These are phyloP conservation scores for Chlamydomonas applanata DNA, from an alignment of 139 green algal species.

Conservation along the genomic window DNA sequence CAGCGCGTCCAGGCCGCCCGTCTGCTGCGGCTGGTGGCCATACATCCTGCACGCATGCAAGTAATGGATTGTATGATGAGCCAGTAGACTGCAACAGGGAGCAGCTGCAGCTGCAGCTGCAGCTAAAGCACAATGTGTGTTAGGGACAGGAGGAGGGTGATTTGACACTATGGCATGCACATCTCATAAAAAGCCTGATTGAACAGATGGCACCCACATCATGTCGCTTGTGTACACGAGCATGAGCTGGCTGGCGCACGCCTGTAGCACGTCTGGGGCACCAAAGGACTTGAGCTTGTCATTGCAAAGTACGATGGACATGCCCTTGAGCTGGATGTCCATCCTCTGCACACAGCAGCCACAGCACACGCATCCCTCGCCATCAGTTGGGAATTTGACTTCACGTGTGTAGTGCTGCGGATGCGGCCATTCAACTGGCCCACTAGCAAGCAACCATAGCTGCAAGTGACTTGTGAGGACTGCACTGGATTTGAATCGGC, in stretches of 20 bases:
- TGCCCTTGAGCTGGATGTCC: constrained; percentile 14
- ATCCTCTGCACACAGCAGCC: constrained; percentile 2
- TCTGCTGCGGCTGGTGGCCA: constrained; percentile 35
- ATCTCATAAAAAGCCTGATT: neutral
- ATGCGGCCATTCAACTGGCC: too few relatives aligned
- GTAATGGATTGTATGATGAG: too few relatives aligned
- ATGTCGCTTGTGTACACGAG: constrained; percentile 10
- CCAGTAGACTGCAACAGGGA: too few relatives aligned
- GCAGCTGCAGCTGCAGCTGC: too few relatives aligned
- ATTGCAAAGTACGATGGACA: constrained; percentile 75
- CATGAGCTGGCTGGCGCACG: constrained; percentile 17
- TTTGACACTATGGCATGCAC: neutral
- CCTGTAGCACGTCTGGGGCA: constrained; percentile 78
- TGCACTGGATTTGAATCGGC: too few relatives aligned
- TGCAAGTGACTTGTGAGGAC: too few relatives aligned
- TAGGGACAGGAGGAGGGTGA: neutral
- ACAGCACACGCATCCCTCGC: too few relatives aligned
- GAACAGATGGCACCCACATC: constrained; percentile 1
- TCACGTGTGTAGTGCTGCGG: too few relatives aligned
- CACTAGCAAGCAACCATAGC: too few relatives aligned
- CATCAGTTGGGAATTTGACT: too few relatives aligned
- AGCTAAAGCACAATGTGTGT: too few relatives aligned
- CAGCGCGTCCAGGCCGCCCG: constrained; percentile 17
- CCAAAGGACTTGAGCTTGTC: constrained; percentile 83
- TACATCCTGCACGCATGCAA: too few relatives aligned